Percentiles rank a stretch among this genome's conserved stretches.
These are phyloP conservation scores for Xylaria grammica DNA, from an alignment of 495 filamentous ascomycete species.

Conservation along the genomic window DNA sequence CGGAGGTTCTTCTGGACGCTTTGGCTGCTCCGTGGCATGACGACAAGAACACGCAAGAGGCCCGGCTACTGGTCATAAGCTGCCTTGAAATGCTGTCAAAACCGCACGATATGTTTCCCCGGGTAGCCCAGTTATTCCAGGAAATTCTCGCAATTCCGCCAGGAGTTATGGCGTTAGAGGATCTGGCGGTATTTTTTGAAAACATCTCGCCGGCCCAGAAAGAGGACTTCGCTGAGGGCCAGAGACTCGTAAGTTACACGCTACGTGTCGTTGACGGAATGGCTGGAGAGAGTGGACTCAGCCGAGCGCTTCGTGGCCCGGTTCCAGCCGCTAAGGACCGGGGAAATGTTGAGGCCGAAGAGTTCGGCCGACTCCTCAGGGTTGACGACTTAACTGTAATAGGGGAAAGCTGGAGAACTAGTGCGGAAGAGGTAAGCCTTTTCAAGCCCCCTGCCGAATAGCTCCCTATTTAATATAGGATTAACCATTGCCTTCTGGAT, in stretches of 20 bases:
- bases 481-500: neutral
- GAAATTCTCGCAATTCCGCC: neutral
- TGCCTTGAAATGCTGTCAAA: constrained; percentile 4
- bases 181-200: too few relatives aligned
- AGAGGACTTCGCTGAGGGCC: neutral
- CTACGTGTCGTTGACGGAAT: neutral
- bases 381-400: neutral
- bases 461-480: neutral
- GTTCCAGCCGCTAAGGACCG: neutral
- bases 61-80: neutral
- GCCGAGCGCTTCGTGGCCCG: neutral
- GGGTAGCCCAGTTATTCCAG: neutral
- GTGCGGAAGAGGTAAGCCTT: neutral
- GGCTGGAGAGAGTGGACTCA: neutral
- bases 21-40: neutral
- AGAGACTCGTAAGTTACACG: neutral
- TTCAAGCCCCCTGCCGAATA: neutral
- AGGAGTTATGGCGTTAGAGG: neutral
- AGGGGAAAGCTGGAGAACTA: too few relatives aligned
- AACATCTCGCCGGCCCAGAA: neutral
- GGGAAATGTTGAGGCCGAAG: neutral
- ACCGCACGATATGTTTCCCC: neutral
- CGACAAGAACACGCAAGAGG: too few relatives aligned
- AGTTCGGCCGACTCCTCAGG: neutral
- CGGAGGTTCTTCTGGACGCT: neutral